Conservation (phyloP, 495 filamentous ascomycete species). For the Aspergillus indologenus region DNA sequence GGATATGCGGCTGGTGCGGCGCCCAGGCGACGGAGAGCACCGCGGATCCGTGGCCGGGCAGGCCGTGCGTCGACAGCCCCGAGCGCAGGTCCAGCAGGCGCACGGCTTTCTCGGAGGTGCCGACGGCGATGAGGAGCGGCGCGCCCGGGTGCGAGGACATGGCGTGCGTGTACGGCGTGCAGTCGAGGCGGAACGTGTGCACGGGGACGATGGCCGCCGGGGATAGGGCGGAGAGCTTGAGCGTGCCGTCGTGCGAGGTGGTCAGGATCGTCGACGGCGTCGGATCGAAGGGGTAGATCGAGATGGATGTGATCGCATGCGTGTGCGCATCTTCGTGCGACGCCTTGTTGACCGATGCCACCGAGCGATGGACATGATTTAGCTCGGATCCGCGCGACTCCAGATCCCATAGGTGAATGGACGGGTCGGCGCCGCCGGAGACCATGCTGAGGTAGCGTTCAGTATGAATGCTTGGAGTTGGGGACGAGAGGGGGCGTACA, state of each 20-base stretch:
- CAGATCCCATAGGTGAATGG: slow-evolving; percentile 81
- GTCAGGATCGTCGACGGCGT: slow-evolving; percentile 74
- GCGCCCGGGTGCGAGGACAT: slow-evolving; percentile 67
- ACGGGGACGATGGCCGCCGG: slow-evolving; percentile 43
- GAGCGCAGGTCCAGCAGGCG: slow-evolving; percentile 80
- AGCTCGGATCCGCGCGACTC: slow-evolving; percentile 47
- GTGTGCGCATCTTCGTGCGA: slow-evolving; percentile 56
- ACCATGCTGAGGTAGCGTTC: slow-evolving; percentile 55
- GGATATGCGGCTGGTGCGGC: slow-evolving; percentile 69
- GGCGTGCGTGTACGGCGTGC: slow-evolving; percentile 71
- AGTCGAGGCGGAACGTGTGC: slow-evolving; percentile 67
- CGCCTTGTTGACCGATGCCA: slow-evolving; percentile 42
- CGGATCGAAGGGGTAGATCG: slow-evolving; percentile 79
- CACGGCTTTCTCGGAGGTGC: slow-evolving; percentile 74
- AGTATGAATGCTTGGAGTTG: neutral
- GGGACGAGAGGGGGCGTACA: slow-evolving; percentile 47
- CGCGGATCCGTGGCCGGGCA: slow-evolving; percentile 69
- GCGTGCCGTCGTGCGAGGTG: slow-evolving; percentile 76
- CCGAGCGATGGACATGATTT: slow-evolving; percentile 48
- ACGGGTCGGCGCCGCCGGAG: slow-evolving; percentile 77
- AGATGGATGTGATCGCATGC: slow-evolving; percentile 78
- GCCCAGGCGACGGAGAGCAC: slow-evolving; percentile 77
- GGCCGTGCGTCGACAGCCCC: slow-evolving; percentile 69
- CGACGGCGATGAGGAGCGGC: slow-evolving; percentile 75
- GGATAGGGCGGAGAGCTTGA: slow-evolving; percentile 74